phyloP scores from a whole-genome alignment of 1,284 basidiomycete genomes.

The Microbotryum silenes-acaulis region DNA sequence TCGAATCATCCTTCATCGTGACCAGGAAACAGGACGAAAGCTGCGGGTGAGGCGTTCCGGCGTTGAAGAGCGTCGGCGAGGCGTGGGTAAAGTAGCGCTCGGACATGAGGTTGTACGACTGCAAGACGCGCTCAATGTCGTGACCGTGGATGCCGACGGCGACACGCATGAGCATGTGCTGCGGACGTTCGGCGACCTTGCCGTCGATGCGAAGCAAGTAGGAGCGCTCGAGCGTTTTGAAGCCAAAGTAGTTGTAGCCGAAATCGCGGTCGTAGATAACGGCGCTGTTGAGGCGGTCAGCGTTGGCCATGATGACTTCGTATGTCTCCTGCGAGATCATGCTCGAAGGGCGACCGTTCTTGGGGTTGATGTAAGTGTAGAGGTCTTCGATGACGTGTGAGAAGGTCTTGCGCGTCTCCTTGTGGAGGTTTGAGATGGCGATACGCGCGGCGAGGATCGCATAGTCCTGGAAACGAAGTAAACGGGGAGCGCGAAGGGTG shows the following conservation, averaged over 20 bases:
- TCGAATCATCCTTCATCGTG: slow-evolving; percentile 97
- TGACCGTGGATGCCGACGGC: slow-evolving; percentile 92
- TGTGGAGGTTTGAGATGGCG: slow-evolving; percentile 97
- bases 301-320: slow-evolving; percentile 72
- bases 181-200: slow-evolving; percentile 91
- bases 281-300: slow-evolving; percentile 77
- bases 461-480: slow-evolving; percentile 81
- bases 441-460: slow-evolving; percentile 97
- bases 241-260: slow-evolving; percentile 84
- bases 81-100: slow-evolving; percentile 97
- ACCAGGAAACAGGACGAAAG: slow-evolving; percentile 97
- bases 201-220: slow-evolving; percentile 92
- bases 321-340: slow-evolving; percentile 92
- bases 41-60: slow-evolving; percentile 91
- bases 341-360: slow-evolving; percentile 75
- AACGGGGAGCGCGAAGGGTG: not conserved
- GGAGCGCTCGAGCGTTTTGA: slow-evolving; percentile 98
- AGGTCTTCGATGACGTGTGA: slow-evolving; percentile 85
- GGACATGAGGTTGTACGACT: slow-evolving; percentile 74
- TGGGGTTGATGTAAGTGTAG: slow-evolving; percentile 93
- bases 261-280: slow-evolving; percentile 99
- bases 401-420: slow-evolving; percentile 90
- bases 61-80: slow-evolving; percentile 97
- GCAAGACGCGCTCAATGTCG: slow-evolving; percentile 80
- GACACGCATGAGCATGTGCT: slow-evolving; percentile 99